These are phyloP conservation scores for Solanum chacoense DNA, from an alignment of 305 asterid genomes.

Conservation along the genomic window DNA sequence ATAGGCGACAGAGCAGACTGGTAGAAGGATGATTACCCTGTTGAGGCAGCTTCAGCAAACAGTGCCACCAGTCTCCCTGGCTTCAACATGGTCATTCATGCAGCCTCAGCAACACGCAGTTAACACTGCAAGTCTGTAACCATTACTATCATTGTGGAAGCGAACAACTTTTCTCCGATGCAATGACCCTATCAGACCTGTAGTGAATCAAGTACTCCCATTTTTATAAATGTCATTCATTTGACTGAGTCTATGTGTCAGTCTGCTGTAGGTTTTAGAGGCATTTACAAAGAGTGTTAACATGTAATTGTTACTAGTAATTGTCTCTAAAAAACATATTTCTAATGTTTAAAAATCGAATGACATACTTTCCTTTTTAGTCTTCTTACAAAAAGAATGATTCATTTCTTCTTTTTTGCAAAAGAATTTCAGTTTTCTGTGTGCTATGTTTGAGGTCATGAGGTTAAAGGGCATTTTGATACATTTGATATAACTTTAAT, in stretches of 20 bases:
- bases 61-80: background rate
- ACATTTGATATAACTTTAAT: background rate
- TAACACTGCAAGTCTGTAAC: background rate
- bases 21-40: slow-evolving; percentile 6
- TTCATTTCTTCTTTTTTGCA: background rate
- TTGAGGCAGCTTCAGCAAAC: slow-evolving; percentile 12
- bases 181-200: background rate
- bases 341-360: too few species aligned
- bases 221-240: background rate
- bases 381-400: background rate
- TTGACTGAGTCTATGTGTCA: background rate
- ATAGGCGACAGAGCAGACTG: slow-evolving; percentile 7
- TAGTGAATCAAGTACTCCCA: background rate
- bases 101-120: background rate
- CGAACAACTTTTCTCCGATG: background rate
- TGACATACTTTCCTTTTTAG: background rate
- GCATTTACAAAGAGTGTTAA: background rate
- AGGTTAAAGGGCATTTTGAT: background rate
- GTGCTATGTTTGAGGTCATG: background rate
- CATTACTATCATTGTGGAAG: slow-evolving; percentile 5
- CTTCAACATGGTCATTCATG: background rate
- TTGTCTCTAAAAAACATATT: background rate
- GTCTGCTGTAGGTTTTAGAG: background rate
- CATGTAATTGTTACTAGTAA: background rate
- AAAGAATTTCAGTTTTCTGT: too few species aligned